A percentile compares a stretch with the other conserved stretches of the same genome.
Evolutionary conservation across 2,329 filamentous ascomycete genomes (phyloP).

Genomic region (Aspergillus quadricinctus): DNA sequence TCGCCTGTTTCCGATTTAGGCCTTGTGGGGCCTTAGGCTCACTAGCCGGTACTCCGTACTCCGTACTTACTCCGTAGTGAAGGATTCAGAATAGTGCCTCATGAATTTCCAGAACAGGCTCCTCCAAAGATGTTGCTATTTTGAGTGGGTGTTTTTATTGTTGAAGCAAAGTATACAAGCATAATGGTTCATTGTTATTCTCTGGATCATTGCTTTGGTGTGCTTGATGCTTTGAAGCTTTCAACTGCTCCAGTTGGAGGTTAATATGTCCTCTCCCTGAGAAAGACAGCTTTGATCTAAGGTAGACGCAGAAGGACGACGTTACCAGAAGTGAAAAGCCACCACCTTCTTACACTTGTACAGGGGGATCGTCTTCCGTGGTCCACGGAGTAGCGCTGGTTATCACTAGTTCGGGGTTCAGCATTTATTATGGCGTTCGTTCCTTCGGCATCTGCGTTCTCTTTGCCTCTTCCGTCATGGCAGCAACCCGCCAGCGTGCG

Average conservation of each 20-base stretch:
- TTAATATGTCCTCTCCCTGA: not conserved
- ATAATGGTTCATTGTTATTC: not conserved
- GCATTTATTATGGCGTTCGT: conserved; percentile 22
- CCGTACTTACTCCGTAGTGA: not conserved
- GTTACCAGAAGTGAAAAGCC: too few relatives aligned
- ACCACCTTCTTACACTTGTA: too few relatives aligned
- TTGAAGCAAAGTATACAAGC: not conserved
- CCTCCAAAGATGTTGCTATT: not conserved
- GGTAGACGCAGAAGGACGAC: too few relatives aligned
- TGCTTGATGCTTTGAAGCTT: not conserved
- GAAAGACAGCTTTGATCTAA: not conserved
- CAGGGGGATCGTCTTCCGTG: too few relatives aligned
- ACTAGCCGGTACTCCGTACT: not conserved
- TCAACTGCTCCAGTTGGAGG: not conserved
- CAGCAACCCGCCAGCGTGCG: conserved; percentile 33
- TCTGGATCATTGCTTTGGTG: not conserved
- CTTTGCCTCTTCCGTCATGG: conserved; percentile 35
- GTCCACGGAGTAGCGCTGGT: not conserved
- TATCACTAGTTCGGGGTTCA: conserved; percentile 1
- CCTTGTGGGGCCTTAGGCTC: not conserved
- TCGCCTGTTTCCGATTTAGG: not conserved
- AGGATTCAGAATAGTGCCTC: too few relatives aligned
- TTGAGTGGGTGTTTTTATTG: not conserved
- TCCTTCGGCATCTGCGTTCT: conserved; percentile 33
- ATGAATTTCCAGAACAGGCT: too few relatives aligned